These are phyloP conservation scores for Trichoderma endophyticum DNA, from an alignment of 2,329 filamentous ascomycete species.

Conservation along the genomic window DNA sequence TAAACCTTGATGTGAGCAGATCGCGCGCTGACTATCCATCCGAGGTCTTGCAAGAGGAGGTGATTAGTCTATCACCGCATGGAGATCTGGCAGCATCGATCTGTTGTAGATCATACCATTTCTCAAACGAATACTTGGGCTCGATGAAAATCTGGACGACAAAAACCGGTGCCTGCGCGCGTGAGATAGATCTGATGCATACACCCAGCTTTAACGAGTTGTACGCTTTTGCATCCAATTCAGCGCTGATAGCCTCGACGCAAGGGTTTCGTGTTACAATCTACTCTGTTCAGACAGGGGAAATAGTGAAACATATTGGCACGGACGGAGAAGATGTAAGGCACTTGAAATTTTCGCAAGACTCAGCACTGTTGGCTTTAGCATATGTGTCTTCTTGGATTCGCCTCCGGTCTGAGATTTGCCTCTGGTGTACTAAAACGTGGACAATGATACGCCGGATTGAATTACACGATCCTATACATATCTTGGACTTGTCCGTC, in stretches of 20 bases:
- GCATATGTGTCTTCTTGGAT: too few relatives aligned
- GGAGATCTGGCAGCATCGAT: background rate
- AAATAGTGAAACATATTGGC: background rate
- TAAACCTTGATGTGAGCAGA: background rate
- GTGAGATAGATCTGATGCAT: background rate
- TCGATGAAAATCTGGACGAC: background rate
- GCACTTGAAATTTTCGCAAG: background rate
- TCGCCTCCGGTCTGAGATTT: too few relatives aligned
- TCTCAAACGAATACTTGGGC: too few relatives aligned
- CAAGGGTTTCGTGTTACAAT: rapidly evolving
- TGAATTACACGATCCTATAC: too few relatives aligned
- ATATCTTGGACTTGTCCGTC: background rate
- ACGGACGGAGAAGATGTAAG: too few relatives aligned
- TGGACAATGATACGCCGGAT: background rate
- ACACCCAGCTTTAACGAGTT: rapidly evolving
- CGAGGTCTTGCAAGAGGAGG: background rate
- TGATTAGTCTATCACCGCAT: background rate
- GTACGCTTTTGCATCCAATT: background rate
- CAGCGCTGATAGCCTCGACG: background rate
- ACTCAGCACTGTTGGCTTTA: background rate
- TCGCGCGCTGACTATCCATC: background rate
- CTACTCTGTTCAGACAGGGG: background rate
- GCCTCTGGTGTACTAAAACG: background rate
- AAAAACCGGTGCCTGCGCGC: background rate
- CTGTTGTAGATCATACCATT: too few relatives aligned